Conservation (phyloP, 768 basidiomycete genomes). For the Wakefieldia striispora region DNA sequence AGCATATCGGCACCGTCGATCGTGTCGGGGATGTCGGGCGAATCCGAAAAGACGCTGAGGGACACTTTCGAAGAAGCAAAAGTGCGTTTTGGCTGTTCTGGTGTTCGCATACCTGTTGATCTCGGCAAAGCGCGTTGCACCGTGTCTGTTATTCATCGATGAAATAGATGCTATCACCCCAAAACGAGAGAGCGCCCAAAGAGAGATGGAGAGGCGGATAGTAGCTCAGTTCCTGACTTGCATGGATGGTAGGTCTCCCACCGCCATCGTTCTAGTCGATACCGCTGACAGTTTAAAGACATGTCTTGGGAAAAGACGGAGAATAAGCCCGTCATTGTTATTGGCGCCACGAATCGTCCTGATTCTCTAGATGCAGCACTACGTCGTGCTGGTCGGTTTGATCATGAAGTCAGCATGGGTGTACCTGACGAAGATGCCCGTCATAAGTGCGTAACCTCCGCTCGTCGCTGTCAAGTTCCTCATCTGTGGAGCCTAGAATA, state of each 20-base stretch:
- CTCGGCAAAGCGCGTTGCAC: slow-evolving; percentile 71
- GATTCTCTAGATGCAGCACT: slow-evolving; percentile 94
- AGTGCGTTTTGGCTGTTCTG: slow-evolving; percentile 38
- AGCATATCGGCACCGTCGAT: slow-evolving; percentile 93
- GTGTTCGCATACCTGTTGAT: background rate
- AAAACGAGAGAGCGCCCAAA: slow-evolving; percentile 94
- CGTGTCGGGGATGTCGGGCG: slow-evolving; percentile 97
- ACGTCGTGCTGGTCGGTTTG: slow-evolving; percentile 90
- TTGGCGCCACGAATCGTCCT: slow-evolving; percentile 94
- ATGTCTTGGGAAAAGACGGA: slow-evolving; percentile 95
- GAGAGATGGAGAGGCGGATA: slow-evolving; percentile 97
- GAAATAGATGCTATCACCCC: slow-evolving; percentile 98
- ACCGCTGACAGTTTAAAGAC: slow-evolving; percentile 49
- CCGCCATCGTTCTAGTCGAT: background rate
- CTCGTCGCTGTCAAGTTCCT: background rate
- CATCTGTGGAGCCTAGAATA: slow-evolving; percentile 53
- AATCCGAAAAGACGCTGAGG: slow-evolving; percentile 93
- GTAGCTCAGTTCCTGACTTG: slow-evolving; percentile 97
- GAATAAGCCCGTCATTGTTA: slow-evolving; percentile 89
- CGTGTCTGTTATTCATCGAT: slow-evolving; percentile 93
- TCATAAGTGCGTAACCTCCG: slow-evolving; percentile 62
- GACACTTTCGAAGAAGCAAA: slow-evolving; percentile 98
- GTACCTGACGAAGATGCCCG: slow-evolving; percentile 92
- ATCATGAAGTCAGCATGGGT: slow-evolving; percentile 97
- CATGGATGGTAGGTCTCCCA: slow-evolving; percentile 83